Evolutionary conservation across 129 eudicot genomes (phyloP).

Genomic region (Escallonia rubra): DNA sequence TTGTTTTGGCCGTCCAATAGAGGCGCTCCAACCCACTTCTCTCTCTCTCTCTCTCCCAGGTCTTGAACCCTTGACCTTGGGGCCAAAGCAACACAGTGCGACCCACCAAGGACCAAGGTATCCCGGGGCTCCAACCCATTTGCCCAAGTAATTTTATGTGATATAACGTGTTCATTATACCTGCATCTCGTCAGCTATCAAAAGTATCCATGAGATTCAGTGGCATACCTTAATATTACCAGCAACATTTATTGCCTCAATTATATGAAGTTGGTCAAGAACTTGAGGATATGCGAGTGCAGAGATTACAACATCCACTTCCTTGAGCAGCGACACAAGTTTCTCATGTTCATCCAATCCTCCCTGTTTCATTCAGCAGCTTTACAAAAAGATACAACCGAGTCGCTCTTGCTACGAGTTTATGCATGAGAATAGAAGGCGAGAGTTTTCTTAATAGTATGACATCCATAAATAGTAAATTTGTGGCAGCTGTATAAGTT

Average conservation of each 20-base stretch:
- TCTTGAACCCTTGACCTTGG: no score
- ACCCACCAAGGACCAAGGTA: no score
- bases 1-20: no score
- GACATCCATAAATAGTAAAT: no score
- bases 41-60: no score
- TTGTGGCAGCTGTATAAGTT: no score
- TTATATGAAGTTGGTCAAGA: slow-evolving; percentile 30
- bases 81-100: no score
- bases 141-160: no score
- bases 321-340: slow-evolving; percentile 15
- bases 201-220: no score
- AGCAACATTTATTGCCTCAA: slow-evolving; percentile 28
- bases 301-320: slow-evolving; percentile 29
- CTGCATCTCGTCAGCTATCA: no score
- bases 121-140: not conserved
- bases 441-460: not conserved
- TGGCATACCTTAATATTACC: slow-evolving; percentile 25
- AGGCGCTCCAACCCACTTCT: not conserved
- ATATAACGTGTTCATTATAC: no score
- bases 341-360: slow-evolving; percentile 28
- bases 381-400: not conserved
- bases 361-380: slow-evolving; percentile 7
- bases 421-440: not conserved
- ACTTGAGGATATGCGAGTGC: slow-evolving; percentile 19
- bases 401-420: not conserved